Percentiles rank a stretch among this genome's conserved stretches.
These are phyloP conservation scores for Apiospora kogelbergensis DNA, from an alignment of 2,329 filamentous ascomycete genomes.

Conservation along the genomic window DNA sequence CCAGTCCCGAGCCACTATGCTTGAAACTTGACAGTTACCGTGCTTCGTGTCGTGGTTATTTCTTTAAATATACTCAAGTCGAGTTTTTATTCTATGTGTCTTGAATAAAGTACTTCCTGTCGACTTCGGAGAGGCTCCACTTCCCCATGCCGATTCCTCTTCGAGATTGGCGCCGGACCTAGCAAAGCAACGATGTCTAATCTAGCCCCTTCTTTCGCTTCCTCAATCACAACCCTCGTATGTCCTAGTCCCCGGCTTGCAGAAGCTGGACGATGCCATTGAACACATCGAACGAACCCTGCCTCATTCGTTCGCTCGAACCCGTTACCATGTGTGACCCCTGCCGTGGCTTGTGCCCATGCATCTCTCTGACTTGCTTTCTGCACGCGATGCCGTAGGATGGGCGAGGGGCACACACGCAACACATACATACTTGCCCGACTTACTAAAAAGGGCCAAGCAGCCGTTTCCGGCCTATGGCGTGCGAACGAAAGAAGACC, in stretches of 20 bases:
- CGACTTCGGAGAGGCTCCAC: neutral
- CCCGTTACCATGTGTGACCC: conserved; percentile 20
- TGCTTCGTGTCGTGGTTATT: too few relatives aligned
- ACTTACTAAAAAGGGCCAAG: neutral
- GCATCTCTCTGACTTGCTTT: conserved; percentile 24
- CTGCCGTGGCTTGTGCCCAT: conserved; percentile 28
- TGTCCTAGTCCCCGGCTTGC: neutral
- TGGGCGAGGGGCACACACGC: neutral
- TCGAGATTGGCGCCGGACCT: neutral
- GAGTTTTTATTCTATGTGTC: too few relatives aligned
- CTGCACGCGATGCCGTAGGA: conserved; percentile 19
- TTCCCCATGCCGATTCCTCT: neutral
- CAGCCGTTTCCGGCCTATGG: neutral
- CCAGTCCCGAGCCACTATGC: neutral
- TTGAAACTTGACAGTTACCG: neutral
- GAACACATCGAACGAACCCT: neutral
- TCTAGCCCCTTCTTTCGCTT: neutral
- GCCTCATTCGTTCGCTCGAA: neutral
- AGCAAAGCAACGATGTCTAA: neutral
- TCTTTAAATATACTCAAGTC: too few relatives aligned
- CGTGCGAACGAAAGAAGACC: neutral
- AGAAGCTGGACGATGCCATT: neutral
- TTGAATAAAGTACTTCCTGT: neutral
- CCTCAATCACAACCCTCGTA: neutral
- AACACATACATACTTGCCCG: neutral